A percentile compares a stretch with the other conserved stretches of the same genome.
Evolutionary conservation across 768 basidiomycete species (phyloP).

Genomic region (Dacryopinax primogenitus): DNA sequence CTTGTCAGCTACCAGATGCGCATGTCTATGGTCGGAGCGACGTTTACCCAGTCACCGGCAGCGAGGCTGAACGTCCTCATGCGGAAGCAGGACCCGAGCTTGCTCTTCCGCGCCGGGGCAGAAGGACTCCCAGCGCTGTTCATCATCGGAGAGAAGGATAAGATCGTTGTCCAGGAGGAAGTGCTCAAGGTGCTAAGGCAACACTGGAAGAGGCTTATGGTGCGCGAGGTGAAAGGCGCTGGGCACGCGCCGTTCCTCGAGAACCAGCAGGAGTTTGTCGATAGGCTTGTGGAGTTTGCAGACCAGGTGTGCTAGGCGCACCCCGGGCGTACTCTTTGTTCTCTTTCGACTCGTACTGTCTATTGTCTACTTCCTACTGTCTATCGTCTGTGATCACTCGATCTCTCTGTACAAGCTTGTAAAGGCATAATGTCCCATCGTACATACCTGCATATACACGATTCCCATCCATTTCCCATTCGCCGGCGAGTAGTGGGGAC

Average conservation of each 20-base stretch:
- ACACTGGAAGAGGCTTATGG: slow-evolving; percentile 20
- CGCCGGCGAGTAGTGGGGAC: background rate
- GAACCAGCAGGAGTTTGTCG: background rate
- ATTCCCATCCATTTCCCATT: too few relatives aligned
- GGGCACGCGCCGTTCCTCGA: background rate
- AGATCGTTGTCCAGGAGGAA: slow-evolving; percentile 20
- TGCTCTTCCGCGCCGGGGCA: background rate
- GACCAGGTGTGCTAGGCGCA: background rate
- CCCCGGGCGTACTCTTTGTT: too few relatives aligned
- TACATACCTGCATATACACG: too few relatives aligned
- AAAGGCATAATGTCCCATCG: too few relatives aligned
- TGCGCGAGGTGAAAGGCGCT: slow-evolving; percentile 11
- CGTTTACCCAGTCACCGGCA: background rate
- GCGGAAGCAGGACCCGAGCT: background rate
- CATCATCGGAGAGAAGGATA: slow-evolving; percentile 24
- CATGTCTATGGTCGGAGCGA: background rate
- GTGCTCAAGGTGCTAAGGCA: slow-evolving; percentile 22
- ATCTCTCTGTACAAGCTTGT: too few relatives aligned
- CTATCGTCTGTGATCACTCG: too few relatives aligned
- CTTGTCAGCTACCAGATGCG: background rate
- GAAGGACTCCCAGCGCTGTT: slow-evolving; percentile 22
- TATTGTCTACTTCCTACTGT: too few relatives aligned
- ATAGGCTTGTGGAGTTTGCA: background rate
- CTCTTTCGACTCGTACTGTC: too few relatives aligned
- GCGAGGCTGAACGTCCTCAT: background rate